Conservation (phyloP, 129 eudicot genomes). For the Sambucus nigra region DNA sequence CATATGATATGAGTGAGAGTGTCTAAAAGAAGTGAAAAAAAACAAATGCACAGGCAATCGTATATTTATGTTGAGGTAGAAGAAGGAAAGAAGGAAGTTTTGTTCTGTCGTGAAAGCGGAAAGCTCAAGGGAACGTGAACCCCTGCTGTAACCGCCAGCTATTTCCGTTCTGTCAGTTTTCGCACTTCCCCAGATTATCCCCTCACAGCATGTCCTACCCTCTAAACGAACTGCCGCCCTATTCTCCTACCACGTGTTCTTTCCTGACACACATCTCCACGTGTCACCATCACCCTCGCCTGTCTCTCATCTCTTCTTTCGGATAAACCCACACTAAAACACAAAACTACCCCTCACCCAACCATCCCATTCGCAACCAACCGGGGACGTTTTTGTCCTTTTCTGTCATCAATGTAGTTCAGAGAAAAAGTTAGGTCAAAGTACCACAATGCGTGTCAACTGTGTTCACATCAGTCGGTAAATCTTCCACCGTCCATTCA, state of each 20-base stretch:
- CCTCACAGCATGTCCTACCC: constrained; percentile 5
- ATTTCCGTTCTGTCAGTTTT: constrained; percentile 13
- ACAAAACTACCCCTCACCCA: constrained; percentile 6
- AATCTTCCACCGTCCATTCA: constrained; percentile 8
- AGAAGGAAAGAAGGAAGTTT: not conserved
- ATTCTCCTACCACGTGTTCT: not conserved
- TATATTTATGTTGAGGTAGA: not conserved
- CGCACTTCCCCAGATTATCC: not conserved
- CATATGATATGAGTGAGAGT: not conserved
- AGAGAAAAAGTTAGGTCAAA: constrained; percentile 21
- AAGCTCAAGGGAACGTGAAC: constrained; percentile 17
- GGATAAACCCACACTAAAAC: not conserved
- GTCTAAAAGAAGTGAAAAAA: not conserved
- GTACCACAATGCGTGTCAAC: constrained; percentile 23
- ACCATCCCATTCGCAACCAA: not conserved
- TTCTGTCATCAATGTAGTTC: not conserved
- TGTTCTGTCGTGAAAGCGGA: constrained; percentile 10
- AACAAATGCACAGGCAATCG: not conserved
- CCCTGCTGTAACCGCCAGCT: constrained; percentile 27
- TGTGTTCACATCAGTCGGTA: constrained; percentile 1
- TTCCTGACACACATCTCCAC: not conserved
- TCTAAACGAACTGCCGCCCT: not conserved
- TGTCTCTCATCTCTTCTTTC: not conserved
- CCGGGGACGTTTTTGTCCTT: constrained; percentile 2
- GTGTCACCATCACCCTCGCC: not conserved